Base-by-base conservation (phyloP, 2,329 filamentous ascomycete genomes). In the Phyllosticta ampelicida region DNA sequence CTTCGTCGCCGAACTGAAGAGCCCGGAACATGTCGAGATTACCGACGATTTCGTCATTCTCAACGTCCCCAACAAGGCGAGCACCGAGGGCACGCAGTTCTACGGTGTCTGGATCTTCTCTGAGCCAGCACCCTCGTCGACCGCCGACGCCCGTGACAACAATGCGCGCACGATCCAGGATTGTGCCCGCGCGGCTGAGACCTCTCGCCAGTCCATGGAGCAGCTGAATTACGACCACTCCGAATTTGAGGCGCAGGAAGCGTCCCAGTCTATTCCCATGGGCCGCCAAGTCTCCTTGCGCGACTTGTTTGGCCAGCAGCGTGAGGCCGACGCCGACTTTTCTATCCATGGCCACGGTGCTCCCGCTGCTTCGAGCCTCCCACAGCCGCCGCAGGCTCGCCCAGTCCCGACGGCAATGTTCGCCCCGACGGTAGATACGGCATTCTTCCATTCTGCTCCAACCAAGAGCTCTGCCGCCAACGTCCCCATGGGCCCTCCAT, bases 41-140 rank as follows among this genome's bases (percentile, higher is more conserved):
- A 73, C 67, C 65, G 80, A 82, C 9, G 79, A 83, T 60, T 85
- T 81, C 63, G 76, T 86, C 51, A 85, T 85, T 58, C 68, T 85
- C 55, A 79, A 80, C 61, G 71, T 74, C 18, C 74, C 75, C 51
- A 71, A 70, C 55, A 64, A 67, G 19, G 23, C 23, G 23, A 5
- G n/a, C 36, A 4, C 16, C 16, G 66, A 68, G 54, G 58, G 60
- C 19, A 51, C 56, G 5, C 67, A 74, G 53, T 78, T 84, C 58
- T 83, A 81, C 66, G 83, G 83, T 6, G 69, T 86, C 11, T 86
- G 82, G 82, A 82, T 86, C 58, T 85, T 83, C 66, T 78, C 77
- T n/a, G 83, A 85, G 64, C 75, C 76, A 1, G 70, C 75, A n/a
- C 77, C 78, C 2, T 77, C 75, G 49, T 80, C 78, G 2, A 84